phyloP scores from a whole-genome alignment of 805 yeast species.

The Saccharomyces eubayanus region DNA sequence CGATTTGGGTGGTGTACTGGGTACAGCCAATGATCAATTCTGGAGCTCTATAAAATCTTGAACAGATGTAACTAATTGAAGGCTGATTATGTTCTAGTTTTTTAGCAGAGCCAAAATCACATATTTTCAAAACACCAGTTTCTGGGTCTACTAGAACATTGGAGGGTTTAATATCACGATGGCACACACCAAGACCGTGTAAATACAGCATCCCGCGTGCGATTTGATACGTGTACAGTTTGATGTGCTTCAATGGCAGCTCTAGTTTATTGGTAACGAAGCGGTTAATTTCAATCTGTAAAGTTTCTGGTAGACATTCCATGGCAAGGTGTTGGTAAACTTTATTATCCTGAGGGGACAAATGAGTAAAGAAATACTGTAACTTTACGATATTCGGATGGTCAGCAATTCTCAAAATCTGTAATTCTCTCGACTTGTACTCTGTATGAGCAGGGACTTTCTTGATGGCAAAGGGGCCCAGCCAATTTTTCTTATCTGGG shows the following conservation, averaged over 20 bases:
- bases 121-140: constrained; percentile 58
- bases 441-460: constrained; percentile 84
- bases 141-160: constrained; percentile 70
- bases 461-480: constrained; percentile 79
- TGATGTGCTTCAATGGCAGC: constrained; percentile 65
- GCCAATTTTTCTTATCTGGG: constrained; percentile 41
- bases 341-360: constrained; percentile 52
- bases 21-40: constrained; percentile 89
- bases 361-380: constrained; percentile 63
- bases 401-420: constrained; percentile 60
- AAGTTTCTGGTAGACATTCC: constrained; percentile 80
- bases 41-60: constrained; percentile 77
- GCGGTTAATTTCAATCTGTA: constrained; percentile 66
- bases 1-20: constrained; percentile 81
- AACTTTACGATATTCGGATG: constrained; percentile 74
- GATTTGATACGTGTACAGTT: constrained; percentile 69
- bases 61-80: constrained; percentile 92
- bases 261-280: constrained; percentile 53
- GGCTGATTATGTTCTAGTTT: constrained; percentile 70
- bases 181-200: constrained; percentile 74
- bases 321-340: constrained; percentile 74
- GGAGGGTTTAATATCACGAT: constrained; percentile 79
- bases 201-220: constrained; percentile 77
- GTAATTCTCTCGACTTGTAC: constrained; percentile 74
- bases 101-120: constrained; percentile 84